phyloP scores from a whole-genome alignment of 2,329 filamentous ascomycete genomes.

The Anisogramma anomala region DNA sequence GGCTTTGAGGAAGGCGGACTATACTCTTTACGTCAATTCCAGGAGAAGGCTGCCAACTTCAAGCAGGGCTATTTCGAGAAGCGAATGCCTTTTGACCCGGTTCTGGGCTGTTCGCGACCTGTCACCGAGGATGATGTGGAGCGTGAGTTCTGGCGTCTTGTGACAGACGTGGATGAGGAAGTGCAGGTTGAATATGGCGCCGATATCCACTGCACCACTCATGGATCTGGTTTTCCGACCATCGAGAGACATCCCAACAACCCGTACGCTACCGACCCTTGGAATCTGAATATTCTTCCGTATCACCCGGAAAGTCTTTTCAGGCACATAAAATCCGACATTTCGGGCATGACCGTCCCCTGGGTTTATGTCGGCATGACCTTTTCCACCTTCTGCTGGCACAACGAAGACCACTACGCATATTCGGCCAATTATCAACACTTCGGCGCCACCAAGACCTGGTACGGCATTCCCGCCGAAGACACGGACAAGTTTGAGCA shows the following conservation, averaged over 20 bases:
- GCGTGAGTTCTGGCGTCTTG: constrained; percentile 90
- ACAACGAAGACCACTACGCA: constrained; percentile 95
- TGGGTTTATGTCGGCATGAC: constrained; percentile 99
- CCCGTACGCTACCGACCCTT: constrained; percentile 77
- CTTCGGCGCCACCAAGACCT: constrained; percentile 95
- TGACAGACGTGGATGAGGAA: constrained; percentile 86
- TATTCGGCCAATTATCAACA: constrained; percentile 99
- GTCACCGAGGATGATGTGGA: constrained; percentile 94
- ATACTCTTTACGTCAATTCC: constrained; percentile 91
- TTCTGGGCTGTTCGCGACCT: constrained; percentile 66
- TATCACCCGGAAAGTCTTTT: constrained; percentile 87
- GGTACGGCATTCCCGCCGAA: constrained; percentile 93
- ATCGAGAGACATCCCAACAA: constrained; percentile 83
- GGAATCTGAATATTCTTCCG: constrained; percentile 91
- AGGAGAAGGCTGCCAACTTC: constrained; percentile 90
- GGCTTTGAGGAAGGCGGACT: constrained; percentile 94
- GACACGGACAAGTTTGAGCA: constrained; percentile 91
- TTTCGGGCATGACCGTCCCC: constrained; percentile 97
- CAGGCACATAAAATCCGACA: constrained; percentile 93
- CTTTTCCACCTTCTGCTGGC: constrained; percentile 99
- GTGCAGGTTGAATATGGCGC: constrained; percentile 97
- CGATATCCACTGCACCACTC: constrained; percentile 95
- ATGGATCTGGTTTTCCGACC: constrained; percentile 93
- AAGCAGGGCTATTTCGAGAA: constrained; percentile 88
- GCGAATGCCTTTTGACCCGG: constrained; percentile 78